Evolutionary conservation across 306 rosid genomes (phyloP).

Genomic region (Vigna radiata): DNA sequence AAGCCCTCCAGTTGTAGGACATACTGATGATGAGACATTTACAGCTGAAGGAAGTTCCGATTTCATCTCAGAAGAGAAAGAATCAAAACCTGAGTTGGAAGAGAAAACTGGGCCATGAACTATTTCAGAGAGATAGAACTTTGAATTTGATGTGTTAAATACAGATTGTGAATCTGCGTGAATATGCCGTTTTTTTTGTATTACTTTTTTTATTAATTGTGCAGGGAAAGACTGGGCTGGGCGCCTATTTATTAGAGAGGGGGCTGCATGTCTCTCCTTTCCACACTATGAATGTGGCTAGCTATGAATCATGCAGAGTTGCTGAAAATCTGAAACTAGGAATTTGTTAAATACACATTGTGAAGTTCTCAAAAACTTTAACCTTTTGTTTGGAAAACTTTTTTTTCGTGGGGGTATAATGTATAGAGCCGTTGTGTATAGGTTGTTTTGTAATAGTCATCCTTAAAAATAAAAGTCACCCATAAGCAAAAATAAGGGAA

Average conservation of each 20-base stretch:
- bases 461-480: not conserved
- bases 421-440: not conserved
- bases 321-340: constrained; percentile 28
- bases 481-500: not conserved
- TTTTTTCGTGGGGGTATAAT: not conserved
- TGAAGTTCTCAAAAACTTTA: constrained; percentile 26
- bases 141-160: constrained; percentile 35
- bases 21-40: constrained; percentile 47
- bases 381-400: constrained; percentile 4
- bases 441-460: not conserved
- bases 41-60: constrained; percentile 76
- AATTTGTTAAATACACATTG: constrained; percentile 41
- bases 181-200: constrained; percentile 22
- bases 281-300: constrained; percentile 7
- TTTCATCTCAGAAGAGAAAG: constrained; percentile 73
- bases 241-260: constrained; percentile 46
- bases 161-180: constrained; percentile 43
- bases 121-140: constrained; percentile 10
- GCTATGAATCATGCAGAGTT: constrained; percentile 25
- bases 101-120: constrained; percentile 47
- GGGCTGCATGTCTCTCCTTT: constrained; percentile 20
- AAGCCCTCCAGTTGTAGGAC: constrained; percentile 44
- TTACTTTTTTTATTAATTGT: not conserved
- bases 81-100: constrained; percentile 53
- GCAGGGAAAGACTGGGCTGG: constrained; percentile 47